Conservation (phyloP, 1,139 yeast species). For the Eremothecium sinecaudum region DNA sequence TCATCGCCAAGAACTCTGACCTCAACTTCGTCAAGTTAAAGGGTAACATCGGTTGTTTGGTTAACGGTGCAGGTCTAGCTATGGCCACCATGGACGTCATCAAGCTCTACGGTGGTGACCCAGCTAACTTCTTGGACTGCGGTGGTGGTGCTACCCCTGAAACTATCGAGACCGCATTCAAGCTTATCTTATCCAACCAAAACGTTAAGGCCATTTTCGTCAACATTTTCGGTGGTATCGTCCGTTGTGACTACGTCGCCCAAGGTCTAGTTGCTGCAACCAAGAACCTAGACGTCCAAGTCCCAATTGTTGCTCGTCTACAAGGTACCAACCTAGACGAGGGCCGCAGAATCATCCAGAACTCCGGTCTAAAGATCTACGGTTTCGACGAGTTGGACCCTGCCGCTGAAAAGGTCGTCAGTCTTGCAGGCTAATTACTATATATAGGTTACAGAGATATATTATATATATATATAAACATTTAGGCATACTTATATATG, state of each 20-base stretch:
- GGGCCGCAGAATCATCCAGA: conserved; percentile 77
- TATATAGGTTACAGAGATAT: too few species aligned
- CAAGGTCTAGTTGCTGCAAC: conserved; percentile 92
- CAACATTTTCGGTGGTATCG: conserved; percentile 98
- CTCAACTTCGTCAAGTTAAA: conserved; percentile 95
- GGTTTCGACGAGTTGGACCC: conserved; percentile 90
- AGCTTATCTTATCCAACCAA: conserved; percentile 79
- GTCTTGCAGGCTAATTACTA: conserved; percentile 34
- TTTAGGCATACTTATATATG: too few species aligned
- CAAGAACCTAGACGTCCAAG: conserved; percentile 75
- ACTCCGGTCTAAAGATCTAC: conserved; percentile 88
- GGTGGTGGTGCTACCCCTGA: conserved; percentile 99
- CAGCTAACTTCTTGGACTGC: conserved; percentile 98
- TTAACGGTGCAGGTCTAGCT: conserved; percentile 99
- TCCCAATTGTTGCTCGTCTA: conserved; percentile 95
- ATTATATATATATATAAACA: too few species aligned
- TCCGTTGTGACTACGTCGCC: conserved; percentile 98
- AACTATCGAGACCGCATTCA: conserved; percentile 95
- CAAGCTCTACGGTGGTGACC: conserved; percentile 96
- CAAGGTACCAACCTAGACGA: conserved; percentile 94
- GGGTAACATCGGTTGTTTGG: conserved; percentile 97
- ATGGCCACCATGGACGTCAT: conserved; percentile 99
- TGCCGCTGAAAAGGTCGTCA: conserved; percentile 93
- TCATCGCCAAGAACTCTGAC: conserved; percentile 80
- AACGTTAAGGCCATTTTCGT: conserved; percentile 94